Percentiles rank a stretch among this genome's conserved stretches.
phyloP scores from a whole-genome alignment of 1,284 basidiomycete genomes.

The Xerocomus cyaneibrunnescens region DNA sequence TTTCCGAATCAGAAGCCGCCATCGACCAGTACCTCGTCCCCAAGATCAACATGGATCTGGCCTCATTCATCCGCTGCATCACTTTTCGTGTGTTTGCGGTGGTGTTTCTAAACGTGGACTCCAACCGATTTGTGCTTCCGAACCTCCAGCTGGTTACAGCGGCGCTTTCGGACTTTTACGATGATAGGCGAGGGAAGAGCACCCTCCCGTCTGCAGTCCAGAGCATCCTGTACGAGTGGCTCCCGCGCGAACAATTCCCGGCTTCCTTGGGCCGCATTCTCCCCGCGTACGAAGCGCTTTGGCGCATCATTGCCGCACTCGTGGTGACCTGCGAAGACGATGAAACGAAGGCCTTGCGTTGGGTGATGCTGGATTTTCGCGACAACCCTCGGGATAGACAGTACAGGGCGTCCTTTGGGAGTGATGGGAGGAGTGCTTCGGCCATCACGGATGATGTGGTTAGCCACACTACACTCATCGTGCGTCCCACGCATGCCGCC shows the following conservation, averaged over 20 bases:
- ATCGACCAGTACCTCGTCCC: conserved; percentile 16
- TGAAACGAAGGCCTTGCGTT: conserved; percentile 23
- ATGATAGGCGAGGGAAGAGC: conserved; percentile 28
- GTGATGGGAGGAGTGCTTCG: conserved; percentile 36
- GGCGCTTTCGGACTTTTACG: conserved; percentile 41
- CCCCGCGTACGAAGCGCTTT: conserved; percentile 59
- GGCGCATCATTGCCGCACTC: conserved; percentile 55
- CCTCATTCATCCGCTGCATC: conserved; percentile 42
- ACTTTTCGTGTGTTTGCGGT: conserved; percentile 44
- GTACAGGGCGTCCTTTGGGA: conserved; percentile 30
- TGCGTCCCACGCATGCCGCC: conserved; percentile 38
- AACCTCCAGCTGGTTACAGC: conserved; percentile 38
- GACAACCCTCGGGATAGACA: conserved; percentile 36
- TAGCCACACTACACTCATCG: conserved; percentile 48
- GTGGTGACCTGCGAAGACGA: conserved; percentile 33
- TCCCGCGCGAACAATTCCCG: conserved; percentile 36
- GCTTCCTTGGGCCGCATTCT: conserved; percentile 52
- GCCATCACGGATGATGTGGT: conserved; percentile 45
- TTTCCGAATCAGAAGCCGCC: conserved; percentile 35
- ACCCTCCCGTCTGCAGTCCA: conserved; percentile 24
- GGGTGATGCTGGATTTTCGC: conserved; percentile 41
- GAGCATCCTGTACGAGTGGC: conserved; percentile 36
- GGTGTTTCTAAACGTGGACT: conserved; percentile 40
- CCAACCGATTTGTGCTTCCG: conserved; percentile 29
- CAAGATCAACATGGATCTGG: conserved; percentile 32